These are phyloP conservation scores for Botrytis fragariae DNA, from an alignment of 2,329 filamentous ascomycete species.

Conservation along the genomic window DNA sequence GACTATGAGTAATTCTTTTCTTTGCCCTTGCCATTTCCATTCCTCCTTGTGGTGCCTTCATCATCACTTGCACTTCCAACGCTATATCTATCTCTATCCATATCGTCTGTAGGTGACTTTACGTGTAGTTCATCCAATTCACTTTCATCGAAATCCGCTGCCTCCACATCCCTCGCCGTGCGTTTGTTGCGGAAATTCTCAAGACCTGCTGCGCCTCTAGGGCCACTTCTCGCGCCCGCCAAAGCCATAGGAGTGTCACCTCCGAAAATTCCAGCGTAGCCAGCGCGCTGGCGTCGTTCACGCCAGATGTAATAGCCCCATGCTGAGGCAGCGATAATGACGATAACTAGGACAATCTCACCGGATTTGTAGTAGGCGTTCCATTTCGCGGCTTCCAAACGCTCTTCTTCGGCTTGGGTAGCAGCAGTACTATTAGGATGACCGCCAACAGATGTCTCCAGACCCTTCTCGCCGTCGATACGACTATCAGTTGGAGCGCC, in stretches of 20 bases:
- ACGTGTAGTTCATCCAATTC: conserved; percentile 60
- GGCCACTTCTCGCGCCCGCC: conserved; percentile 30
- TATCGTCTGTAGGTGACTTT: conserved; percentile 36
- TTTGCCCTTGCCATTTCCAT: conserved; percentile 27
- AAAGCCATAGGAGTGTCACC: conserved; percentile 35
- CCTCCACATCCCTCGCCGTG: conserved; percentile 54
- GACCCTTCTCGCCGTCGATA: conserved; percentile 68
- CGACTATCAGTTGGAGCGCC: conserved; percentile 65
- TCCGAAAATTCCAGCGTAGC: conserved; percentile 49
- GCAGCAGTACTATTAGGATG: conserved; percentile 66
- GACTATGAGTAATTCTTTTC: conserved; percentile 23
- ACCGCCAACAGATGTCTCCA: conserved; percentile 63
- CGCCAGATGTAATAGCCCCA: conserved; percentile 67
- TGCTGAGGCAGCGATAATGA: conserved; percentile 58
- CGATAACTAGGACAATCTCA: conserved; percentile 65
- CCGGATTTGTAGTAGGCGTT: conserved; percentile 70
- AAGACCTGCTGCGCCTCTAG: conserved; percentile 41
- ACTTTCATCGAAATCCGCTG: conserved; percentile 64
- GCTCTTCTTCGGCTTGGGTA: conserved; percentile 59
- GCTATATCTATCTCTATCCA: conserved; percentile 51
- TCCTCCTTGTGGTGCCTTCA: conserved; percentile 38
- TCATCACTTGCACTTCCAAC: conserved; percentile 58
- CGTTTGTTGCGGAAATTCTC: conserved; percentile 50
- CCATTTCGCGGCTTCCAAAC: conserved; percentile 65
- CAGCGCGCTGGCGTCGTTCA: conserved; percentile 53